Evolutionary conservation across 805 yeast genomes (phyloP), one percentile per base, ranked within the genome.

Genomic region (Blastobotrys chiropterorum): DNA sequence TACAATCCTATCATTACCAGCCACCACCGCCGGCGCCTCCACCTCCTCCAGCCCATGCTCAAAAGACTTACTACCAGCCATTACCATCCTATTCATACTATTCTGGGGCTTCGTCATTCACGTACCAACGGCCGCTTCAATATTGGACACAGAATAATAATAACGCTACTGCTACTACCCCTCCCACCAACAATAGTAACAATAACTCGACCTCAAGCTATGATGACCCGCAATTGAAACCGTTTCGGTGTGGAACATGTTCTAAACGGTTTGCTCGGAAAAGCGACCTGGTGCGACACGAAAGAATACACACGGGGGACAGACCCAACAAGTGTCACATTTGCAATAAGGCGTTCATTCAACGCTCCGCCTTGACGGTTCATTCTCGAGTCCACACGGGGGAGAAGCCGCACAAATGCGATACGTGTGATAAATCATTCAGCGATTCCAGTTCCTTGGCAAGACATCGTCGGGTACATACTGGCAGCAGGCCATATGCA

Each of bases 361-460:
- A 95, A 62, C 90, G 95, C 6, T 83, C 90, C 8, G 87, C 94
- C 1, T 71, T 88, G 51, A 84, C 82, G 56, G 88, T 90, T 2
- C 96, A 89, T 67, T 73, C 77, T 57, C 79, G 87, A 57, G 84
- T 86, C 4, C 96, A 89, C 65, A 83, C 89, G 0, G 90, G 90
- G n/a, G 89, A 82, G 61, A 83, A 83, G 58, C 90, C 90, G 6
- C 84, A 80, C 62, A 69, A 70, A 51, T 84, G 89, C 64, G 65
- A 71, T 14, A 56, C 60, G 14, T 70, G 74, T 52, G 56, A 53
- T 20, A 62, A 68, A 22, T 60, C 63, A 15, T 67, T 67, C 50
- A 64, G 69, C 48, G 72, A 67, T 51, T 67, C 70, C 11, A 63
- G 68, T 14, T 67, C 70, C 3, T 72, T 90, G 53, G 95, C 96